Conservation (phyloP, 2,329 filamentous ascomycete species). For the Diaporthe amygdali region DNA sequence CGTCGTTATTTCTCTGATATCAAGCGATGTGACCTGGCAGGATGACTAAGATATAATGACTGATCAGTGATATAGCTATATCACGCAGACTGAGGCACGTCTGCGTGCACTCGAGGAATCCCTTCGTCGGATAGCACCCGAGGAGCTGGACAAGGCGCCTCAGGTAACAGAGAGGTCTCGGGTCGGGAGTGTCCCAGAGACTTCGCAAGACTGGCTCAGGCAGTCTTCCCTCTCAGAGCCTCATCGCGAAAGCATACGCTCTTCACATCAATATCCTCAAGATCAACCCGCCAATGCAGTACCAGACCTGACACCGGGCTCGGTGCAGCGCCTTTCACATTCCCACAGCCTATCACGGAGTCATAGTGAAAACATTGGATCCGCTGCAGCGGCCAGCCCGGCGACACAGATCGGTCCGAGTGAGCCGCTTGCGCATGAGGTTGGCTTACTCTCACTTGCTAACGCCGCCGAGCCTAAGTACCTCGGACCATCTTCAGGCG, state of each 20-base stretch:
- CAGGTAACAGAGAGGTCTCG: background rate
- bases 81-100: slow-evolving; percentile 22
- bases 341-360: background rate
- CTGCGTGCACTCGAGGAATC: slow-evolving; percentile 28
- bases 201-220: too few species aligned
- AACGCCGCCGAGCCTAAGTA: slow-evolving; percentile 33
- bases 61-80: slow-evolving; percentile 4
- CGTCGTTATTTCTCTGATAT: too few species aligned
- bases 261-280: background rate
- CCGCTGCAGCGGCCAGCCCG: background rate
- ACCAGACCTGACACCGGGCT: background rate
- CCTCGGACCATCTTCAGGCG: slow-evolving; percentile 33
- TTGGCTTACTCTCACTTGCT: slow-evolving; percentile 32
- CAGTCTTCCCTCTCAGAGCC: too few species aligned
- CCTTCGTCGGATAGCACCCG: slow-evolving; percentile 29
- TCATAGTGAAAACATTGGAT: background rate
- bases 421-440: slow-evolving; percentile 32
- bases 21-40: background rate
- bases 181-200: background rate
- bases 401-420: slow-evolving; percentile 25
- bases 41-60: background rate
- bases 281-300: background rate
- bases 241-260: too few species aligned
- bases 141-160: slow-evolving; percentile 29
- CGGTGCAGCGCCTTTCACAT: background rate